phyloP scores from a whole-genome alignment of 1,284 basidiomycete genomes.

The Waitea zeae region DNA sequence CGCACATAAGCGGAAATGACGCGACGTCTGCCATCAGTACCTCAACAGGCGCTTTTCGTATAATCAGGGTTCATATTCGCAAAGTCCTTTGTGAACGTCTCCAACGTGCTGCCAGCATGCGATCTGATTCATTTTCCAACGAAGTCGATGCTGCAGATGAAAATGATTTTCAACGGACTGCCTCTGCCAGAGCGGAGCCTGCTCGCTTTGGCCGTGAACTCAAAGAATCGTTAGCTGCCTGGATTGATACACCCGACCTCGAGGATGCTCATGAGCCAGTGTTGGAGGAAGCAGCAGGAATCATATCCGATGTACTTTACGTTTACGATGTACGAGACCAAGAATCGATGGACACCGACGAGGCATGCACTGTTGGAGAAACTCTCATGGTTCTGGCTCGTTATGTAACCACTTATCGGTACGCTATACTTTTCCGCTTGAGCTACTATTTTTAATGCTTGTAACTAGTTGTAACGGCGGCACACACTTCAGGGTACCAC shows the following conservation, averaged over 20 bases:
- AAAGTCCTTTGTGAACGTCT: conserved; percentile 28
- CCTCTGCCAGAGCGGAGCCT: conserved; percentile 45
- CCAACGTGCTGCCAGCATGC: conserved; percentile 41
- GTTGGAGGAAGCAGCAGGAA: conserved; percentile 46
- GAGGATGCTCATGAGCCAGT: conserved; percentile 27
- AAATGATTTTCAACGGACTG: conserved; percentile 33
- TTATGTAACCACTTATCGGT: conserved; percentile 39
- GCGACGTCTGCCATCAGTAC: conserved; percentile 6
- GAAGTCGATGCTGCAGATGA: conserved; percentile 30
- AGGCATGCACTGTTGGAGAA: conserved; percentile 40
- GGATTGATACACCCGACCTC: conserved; percentile 24
- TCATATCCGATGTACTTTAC: conserved; percentile 52
- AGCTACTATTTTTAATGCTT: conserved; percentile 4
- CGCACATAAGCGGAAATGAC: conserved; percentile 9
- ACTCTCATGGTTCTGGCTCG: conserved; percentile 36
- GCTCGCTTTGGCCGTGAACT: conserved; percentile 36
- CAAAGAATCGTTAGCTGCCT: conserved; percentile 31
- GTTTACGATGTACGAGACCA: conserved; percentile 53
- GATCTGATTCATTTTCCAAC: conserved; percentile 37
- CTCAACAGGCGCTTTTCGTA: no score
- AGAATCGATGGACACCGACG: conserved; percentile 41
- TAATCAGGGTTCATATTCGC: no score
- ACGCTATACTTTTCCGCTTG: conserved; percentile 8
- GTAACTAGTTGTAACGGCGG: conserved; percentile 32
- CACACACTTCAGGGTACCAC: conserved; percentile 31